Evolutionary conservation across 2,329 filamentous ascomycete species (phyloP).

Genomic region (Nectriaceae sp.): DNA sequence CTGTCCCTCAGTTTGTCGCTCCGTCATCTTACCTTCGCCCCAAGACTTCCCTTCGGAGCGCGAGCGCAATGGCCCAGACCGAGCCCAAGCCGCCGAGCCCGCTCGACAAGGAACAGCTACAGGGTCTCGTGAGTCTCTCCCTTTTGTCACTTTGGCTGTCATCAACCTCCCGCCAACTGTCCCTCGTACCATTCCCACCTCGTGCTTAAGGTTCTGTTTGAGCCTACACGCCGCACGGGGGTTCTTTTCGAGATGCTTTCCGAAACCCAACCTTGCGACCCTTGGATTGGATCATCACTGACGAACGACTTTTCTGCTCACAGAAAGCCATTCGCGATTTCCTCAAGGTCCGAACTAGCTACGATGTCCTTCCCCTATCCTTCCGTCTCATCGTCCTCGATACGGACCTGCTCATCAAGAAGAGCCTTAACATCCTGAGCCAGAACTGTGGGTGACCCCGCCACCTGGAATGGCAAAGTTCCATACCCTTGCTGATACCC

Average conservation of each 20-base stretch:
- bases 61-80: conserved; percentile 38
- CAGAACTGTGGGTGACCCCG: conserved; percentile 73
- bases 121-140: conserved; percentile 67
- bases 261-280: too few species aligned
- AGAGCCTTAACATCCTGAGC: conserved; percentile 91
- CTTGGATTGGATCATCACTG: too few species aligned
- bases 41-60: conserved; percentile 33
- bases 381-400: conserved; percentile 96
- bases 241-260: too few species aligned
- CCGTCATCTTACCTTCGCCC: conserved; percentile 60
- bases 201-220: too few species aligned
- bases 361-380: conserved; percentile 94
- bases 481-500: background rate
- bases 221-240: too few species aligned
- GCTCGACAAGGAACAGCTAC: conserved; percentile 75
- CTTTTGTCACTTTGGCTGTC: conserved; percentile 8
- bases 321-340: conserved; percentile 93
- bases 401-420: conserved; percentile 92
- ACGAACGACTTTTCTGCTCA: too few species aligned
- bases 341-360: conserved; percentile 92
- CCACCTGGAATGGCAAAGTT: background rate
- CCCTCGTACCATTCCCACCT: background rate
- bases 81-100: conserved; percentile 53
- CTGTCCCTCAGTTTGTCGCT: conserved; percentile 58
- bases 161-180: background rate